Base-by-base conservation (phyloP, 1,139 yeast genomes). In the Geotrichum cucujoidarum region DNA sequence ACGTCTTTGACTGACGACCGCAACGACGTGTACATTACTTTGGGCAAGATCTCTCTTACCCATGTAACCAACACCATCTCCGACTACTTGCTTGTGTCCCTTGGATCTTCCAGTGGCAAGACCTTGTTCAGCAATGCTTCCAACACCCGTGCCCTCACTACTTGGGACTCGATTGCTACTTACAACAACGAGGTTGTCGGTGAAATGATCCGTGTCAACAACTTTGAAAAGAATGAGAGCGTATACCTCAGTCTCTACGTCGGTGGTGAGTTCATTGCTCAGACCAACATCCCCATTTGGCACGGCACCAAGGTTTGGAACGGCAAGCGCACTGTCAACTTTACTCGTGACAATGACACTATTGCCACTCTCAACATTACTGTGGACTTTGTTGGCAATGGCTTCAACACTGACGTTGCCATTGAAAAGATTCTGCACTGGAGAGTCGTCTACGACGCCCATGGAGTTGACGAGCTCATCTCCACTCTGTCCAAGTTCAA, bases 141-240 rank as follows among this genome's bases (percentile, higher is more conserved):
- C 0, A 83, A 83, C 64, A 85, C 81, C 59, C 67, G 68, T 29
- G 76, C 75, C 27, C 67, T 68, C 38, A 66, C 72, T 21, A 58
- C 66, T 17, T 88, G 95, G 95, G 80, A 79, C 53, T 85, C 88
- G 58, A 75, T 85, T n/a, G 81, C 94, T 1, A 88, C 84, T 13
- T 74, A 75, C 58, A 81, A 89, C 1, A 83, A 78, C 43, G 96
- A 88, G 63, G 73, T 78, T 10, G 71, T 84, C 54, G 94, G 94
- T 34, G 92, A 83, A 62, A 73, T 77, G 49, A 72, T 83, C 43
- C 76, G 80, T 59, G 71, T 83, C 22, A 74, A 76, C 51, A 82
- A 84, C 44, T 69, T 82, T 29, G 74, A 76, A 60, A 60, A 62
- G 33, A 78, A 77, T 50, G 94, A 85, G 59, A 70, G 70, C 47